phyloP scores from a whole-genome alignment of 2,329 filamentous ascomycete species.

The Emmonsiellopsis sp. region DNA sequence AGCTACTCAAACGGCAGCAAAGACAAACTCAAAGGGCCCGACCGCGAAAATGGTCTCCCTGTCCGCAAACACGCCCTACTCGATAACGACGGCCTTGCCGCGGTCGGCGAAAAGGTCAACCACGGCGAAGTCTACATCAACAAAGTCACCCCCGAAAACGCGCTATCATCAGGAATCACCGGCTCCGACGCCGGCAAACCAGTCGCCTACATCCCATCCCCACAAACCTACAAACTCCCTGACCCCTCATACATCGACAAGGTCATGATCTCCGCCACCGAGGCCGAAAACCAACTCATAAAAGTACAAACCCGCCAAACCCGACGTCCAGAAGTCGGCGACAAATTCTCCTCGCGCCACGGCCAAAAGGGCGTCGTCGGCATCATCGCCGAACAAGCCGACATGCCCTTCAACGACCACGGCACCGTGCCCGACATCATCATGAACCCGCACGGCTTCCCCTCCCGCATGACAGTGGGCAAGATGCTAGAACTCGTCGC shows the following conservation, averaged over 20 bases:
- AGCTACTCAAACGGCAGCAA: constrained; percentile 73
- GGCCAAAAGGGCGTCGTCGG: constrained; percentile 97
- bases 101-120: constrained; percentile 71
- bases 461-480: constrained; percentile 97
- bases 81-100: constrained; percentile 78
- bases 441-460: constrained; percentile 99
- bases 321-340: constrained; percentile 82
- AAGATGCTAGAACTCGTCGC: constrained; percentile 94
- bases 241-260: constrained; percentile 91
- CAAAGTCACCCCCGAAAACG: constrained; percentile 76
- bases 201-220: constrained; percentile 27
- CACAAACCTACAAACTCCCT: constrained; percentile 64
- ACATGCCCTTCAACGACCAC: constrained; percentile 88
- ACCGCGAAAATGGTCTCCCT: constrained; percentile 51
- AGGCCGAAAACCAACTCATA: constrained; percentile 75
- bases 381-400: constrained; percentile 91
- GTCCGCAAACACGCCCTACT: constrained; percentile 63
- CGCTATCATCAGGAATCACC: constrained; percentile 57
- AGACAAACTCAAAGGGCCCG: constrained; percentile 52
- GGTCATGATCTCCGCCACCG: constrained; percentile 84
- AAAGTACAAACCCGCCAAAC: constrained; percentile 97
- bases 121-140: constrained; percentile 80
- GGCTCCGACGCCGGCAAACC: constrained; percentile 48
- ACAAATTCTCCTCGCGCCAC: constrained; percentile 98
- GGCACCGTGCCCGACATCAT: constrained; percentile 96